Evolutionary conservation across 2,329 filamentous ascomycete genomes (phyloP).

Genomic region (Aureobasidium sp.): DNA sequence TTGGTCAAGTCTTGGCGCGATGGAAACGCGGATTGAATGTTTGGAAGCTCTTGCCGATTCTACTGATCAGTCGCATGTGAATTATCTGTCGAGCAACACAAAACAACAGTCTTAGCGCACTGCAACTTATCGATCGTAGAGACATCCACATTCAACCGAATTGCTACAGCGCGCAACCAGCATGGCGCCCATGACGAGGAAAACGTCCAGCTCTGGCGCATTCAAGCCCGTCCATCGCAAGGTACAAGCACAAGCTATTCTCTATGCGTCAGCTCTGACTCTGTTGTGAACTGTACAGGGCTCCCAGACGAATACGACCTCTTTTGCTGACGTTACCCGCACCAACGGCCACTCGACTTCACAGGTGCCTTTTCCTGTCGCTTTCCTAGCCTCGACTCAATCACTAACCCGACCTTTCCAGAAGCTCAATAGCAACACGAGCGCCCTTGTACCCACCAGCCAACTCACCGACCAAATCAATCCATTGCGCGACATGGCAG

Average conservation of each 20-base stretch:
- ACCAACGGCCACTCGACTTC: background rate
- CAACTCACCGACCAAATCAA: constrained; percentile 48
- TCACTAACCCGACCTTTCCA: background rate
- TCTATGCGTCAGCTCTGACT: background rate
- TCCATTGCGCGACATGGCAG: constrained; percentile 57
- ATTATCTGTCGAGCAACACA: background rate
- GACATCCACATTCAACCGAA: background rate
- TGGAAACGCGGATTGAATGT: background rate
- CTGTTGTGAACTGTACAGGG: background rate
- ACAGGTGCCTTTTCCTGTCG: background rate
- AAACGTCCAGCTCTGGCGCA: background rate
- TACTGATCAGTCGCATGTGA: background rate
- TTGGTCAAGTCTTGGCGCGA: background rate
- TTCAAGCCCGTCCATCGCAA: constrained; percentile 16
- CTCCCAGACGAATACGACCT: background rate
- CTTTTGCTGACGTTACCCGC: background rate
- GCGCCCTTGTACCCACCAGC: constrained; percentile 28
- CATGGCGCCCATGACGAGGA: constrained; percentile 13
- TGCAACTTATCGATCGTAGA: background rate
- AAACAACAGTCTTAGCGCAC: background rate
- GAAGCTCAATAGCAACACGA: background rate
- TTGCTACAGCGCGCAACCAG: background rate
- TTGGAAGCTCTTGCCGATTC: background rate
- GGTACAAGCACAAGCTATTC: background rate
- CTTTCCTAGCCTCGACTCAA: background rate